These are phyloP conservation scores for Acacia acuminata DNA, from an alignment of 306 rosid genomes.

Conservation along the genomic window DNA sequence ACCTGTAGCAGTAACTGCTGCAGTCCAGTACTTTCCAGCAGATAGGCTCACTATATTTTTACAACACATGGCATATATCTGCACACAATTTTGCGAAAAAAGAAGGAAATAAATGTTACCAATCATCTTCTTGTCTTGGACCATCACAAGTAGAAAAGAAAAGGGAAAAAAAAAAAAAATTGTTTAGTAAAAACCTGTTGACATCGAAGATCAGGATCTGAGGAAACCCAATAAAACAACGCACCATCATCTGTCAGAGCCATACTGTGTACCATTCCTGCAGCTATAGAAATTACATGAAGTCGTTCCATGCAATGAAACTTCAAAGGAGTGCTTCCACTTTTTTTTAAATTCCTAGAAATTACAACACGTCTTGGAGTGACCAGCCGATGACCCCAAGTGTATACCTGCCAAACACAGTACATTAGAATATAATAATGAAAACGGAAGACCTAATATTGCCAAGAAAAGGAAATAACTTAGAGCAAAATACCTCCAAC, in stretches of 20 bases:
- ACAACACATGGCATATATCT: conserved; percentile 78
- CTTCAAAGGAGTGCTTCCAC: conserved; percentile 74
- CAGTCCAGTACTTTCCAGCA: conserved; percentile 92
- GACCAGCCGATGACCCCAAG: conserved; percentile 98
- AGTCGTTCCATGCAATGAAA: conserved; percentile 82
- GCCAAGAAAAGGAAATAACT: neutral
- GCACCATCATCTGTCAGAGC: conserved; percentile 92
- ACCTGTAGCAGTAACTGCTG: conserved; percentile 85
- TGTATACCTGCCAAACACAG: conserved; percentile 69
- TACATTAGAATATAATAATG: conserved; percentile 21
- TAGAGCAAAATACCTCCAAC: neutral
- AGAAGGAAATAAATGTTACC: neutral
- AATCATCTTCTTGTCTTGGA: conserved; percentile 8
- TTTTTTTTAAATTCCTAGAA: conserved; percentile 83
- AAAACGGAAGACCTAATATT: neutral
- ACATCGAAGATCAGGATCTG: conserved; percentile 86
- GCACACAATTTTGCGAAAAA: neutral
- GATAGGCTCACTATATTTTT: conserved; percentile 70
- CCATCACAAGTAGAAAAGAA: conserved; percentile 6
- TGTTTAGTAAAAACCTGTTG: conserved; percentile 67
- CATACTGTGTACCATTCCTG: conserved; percentile 84
- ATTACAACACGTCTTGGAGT: conserved; percentile 86
- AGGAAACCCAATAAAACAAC: conserved; percentile 87
- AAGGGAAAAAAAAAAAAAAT: neutral
- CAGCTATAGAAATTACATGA: conserved; percentile 74